Base-by-base conservation (phyloP, 2,329 filamentous ascomycete genomes). In the Ophiostoma himal-ulmi region DNA sequence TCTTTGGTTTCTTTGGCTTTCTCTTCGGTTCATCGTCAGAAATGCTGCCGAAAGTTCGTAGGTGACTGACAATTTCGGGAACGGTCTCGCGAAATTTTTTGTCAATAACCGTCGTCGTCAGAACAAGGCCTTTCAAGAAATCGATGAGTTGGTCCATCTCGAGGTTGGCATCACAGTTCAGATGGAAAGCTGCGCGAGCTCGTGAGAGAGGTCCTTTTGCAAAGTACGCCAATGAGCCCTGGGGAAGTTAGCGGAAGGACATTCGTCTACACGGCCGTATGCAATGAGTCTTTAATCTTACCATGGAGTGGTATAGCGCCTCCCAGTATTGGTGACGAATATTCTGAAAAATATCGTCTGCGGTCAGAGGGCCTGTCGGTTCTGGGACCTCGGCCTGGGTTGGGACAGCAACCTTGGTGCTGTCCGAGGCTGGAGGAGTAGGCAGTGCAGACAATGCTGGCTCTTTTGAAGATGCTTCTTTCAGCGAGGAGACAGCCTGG, bases 161-260 rank as follows among this genome's bases (percentile, higher is more conserved):
- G 26, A 89, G 79, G 30, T 83, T 85, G 7, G 84, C 81, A 76
- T 89, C 86, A 68, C 85, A 85, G 72, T 88, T 85, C 17, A 88
- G 80, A 71, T 89, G 86, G 73, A 92, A 92, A 17, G 88, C 86
- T 66, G 89, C 90, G 71, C 91, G 86, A 65, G 91, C 89, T 74
- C 91, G 85, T 64, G 91, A 92, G 26, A 95, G 81, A 1, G 92
- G 91, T 0, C 91, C 92, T 80, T 95, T 95, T 26, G 89, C 89
- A 78, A 94, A 94, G 78, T 94, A 95, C 71, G 91, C 91, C 70
- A 94, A 81, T 3, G 91, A 92, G 44, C 90, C 91, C 84, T 91
- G 62, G 11, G 41, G 13, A 14, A 3, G 10, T 36, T 60, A 20
- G 64, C 17, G 26, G 6, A 11, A 4, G 8, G 22, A 57, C 8